Conservation (phyloP, 345 rosid genomes). For the Aegle marmelos region DNA sequence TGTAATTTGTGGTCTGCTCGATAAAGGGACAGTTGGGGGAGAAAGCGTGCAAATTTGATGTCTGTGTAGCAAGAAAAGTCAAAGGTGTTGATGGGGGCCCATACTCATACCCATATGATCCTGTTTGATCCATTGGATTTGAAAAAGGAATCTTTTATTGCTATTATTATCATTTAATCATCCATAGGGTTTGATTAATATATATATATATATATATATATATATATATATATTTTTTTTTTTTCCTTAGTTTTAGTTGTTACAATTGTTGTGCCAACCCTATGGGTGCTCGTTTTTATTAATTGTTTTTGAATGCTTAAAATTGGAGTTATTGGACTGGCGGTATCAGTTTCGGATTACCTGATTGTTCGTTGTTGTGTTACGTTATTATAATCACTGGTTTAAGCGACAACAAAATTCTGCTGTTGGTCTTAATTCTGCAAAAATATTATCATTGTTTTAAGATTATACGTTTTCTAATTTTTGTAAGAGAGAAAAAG, state of each 20-base stretch:
- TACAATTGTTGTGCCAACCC: neutral
- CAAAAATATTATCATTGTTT: no score
- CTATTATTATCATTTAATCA: no score
- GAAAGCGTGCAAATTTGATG: neutral
- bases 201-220: no score
- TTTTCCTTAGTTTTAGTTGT: neutral
- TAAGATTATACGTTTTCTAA: no score
- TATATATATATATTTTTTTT: no score
- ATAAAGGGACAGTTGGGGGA: neutral
- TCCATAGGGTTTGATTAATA: neutral
- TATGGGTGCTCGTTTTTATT: neutral
- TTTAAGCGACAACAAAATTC: neutral
- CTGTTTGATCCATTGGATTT: neutral
- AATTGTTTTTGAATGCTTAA: neutral
- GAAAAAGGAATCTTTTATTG: neutral
- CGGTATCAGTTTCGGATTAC: neutral
- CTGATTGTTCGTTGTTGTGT: neutral
- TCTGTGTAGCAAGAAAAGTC: neutral
- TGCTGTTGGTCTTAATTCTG: neutral
- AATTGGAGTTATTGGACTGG: neutral
- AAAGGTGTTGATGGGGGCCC: neutral
- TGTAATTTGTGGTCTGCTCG: neutral
- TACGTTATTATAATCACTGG: neutral
- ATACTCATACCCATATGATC: neutral
- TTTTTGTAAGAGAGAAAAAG: neutral